These are phyloP conservation scores for Aechmea fasciata DNA, from an alignment of 176 grass and related monocot genomes.

Conservation along the genomic window DNA sequence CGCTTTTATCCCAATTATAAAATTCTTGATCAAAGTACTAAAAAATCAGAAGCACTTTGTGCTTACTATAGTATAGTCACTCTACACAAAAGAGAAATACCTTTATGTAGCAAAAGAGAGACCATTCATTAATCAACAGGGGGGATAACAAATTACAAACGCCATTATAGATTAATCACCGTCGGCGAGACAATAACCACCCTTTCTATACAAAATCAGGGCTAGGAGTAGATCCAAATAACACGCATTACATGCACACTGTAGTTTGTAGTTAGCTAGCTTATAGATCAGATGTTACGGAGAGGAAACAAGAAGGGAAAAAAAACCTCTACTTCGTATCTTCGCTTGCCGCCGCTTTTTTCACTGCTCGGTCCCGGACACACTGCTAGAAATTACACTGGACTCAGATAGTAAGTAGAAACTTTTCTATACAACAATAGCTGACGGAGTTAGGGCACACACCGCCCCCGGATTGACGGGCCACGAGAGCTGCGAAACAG, in stretches of 20 bases:
- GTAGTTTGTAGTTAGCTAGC: background rate
- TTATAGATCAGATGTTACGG: background rate
- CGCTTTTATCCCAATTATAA: too few relatives aligned
- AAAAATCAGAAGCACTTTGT: too few relatives aligned
- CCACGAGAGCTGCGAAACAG: conserved; percentile 3
- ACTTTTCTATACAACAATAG: background rate
- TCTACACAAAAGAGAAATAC: too few relatives aligned
- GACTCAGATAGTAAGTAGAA: background rate
- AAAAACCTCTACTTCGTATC: background rate
- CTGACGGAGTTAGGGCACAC: background rate
- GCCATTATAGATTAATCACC: background rate
- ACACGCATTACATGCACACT: background rate
- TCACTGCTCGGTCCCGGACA: background rate
- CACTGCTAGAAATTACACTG: background rate
- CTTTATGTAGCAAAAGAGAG: too few relatives aligned
- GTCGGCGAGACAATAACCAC: background rate
- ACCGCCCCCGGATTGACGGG: background rate
- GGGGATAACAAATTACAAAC: background rate
- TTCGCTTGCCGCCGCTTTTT: background rate
- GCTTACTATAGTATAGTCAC: too few relatives aligned
- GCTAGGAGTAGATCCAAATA: background rate
- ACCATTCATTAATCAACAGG: background rate
- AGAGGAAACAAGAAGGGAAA: background rate
- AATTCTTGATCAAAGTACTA: too few relatives aligned
- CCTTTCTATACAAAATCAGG: background rate